phyloP scores from a whole-genome alignment of 2,329 filamentous ascomycete genomes.

The Didymella keratinophila region DNA sequence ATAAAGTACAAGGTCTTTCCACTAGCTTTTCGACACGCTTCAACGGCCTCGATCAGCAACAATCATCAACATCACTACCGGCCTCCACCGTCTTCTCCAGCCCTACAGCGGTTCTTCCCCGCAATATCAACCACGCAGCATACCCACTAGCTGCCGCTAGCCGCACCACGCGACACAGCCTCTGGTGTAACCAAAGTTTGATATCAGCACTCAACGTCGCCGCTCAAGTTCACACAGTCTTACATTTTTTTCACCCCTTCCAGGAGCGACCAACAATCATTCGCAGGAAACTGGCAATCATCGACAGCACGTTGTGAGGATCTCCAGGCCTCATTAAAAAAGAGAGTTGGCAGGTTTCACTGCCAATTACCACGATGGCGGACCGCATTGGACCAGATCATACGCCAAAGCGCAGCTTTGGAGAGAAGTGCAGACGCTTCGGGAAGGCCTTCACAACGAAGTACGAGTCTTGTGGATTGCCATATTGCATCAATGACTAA shows the following conservation, averaged over 20 bases:
- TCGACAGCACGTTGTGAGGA: slow-evolving; percentile 7
- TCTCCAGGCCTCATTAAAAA: slow-evolving; percentile 19
- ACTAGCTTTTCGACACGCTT: background rate
- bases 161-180: slow-evolving; percentile 13
- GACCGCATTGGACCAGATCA: slow-evolving; percentile 57
- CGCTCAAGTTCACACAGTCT: background rate
- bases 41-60: slow-evolving; percentile 1
- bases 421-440: slow-evolving; percentile 52
- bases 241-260: background rate
- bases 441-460: slow-evolving; percentile 59
- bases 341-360: slow-evolving; percentile 21
- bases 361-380: slow-evolving; percentile 26
- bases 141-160: slow-evolving; percentile 19
- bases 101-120: slow-evolving; percentile 9
- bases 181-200: slow-evolving; percentile 5
- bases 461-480: slow-evolving; percentile 35
- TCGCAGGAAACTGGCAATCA: background rate
- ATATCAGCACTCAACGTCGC: slow-evolving; percentile 8
- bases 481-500: slow-evolving; percentile 23
- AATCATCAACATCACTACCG: background rate
- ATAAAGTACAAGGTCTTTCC: slow-evolving; percentile 12
- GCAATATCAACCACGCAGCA: slow-evolving; percentile 17
- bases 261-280: background rate
- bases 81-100: background rate
- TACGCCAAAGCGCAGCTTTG: slow-evolving; percentile 51